Evolutionary conservation across 2,329 filamentous ascomycete species (phyloP).

Genomic region (Fusarium abutilonis): DNA sequence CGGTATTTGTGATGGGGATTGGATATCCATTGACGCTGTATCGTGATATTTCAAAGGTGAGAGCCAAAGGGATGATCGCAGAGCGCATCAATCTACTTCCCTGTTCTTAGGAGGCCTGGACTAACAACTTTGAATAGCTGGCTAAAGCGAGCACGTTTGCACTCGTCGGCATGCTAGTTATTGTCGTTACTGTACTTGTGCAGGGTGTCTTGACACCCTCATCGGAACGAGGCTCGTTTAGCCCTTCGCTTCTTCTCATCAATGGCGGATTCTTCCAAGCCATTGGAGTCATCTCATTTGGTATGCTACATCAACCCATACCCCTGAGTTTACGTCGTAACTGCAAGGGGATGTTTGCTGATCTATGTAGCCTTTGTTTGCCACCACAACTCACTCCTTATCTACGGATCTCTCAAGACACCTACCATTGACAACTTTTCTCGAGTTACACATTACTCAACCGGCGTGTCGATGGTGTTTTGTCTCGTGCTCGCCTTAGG

Average conservation of each 20-base stretch:
- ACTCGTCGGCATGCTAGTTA: slow-evolving; percentile 90
- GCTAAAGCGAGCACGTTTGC: slow-evolving; percentile 96
- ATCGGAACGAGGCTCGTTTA: slow-evolving; percentile 77
- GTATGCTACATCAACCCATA: slow-evolving; percentile 58
- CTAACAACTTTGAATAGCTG: slow-evolving; percentile 65
- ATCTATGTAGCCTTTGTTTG: slow-evolving; percentile 66
- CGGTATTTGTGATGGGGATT: slow-evolving; percentile 84
- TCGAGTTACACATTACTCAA: slow-evolving; percentile 92
- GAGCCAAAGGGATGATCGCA: slow-evolving; percentile 29
- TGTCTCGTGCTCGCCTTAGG: slow-evolving; percentile 88
- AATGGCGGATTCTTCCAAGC: slow-evolving; percentile 93
- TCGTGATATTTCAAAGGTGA: slow-evolving; percentile 94
- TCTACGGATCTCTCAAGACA: slow-evolving; percentile 93
- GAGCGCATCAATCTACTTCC: neutral
- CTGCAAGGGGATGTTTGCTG: neutral
- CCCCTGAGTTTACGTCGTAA: neutral
- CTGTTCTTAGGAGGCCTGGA: neutral
- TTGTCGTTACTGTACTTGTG: slow-evolving; percentile 85
- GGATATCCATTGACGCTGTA: slow-evolving; percentile 94
- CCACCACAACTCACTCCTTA: slow-evolving; percentile 95
- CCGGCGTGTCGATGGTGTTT: slow-evolving; percentile 87
- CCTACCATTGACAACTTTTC: slow-evolving; percentile 96
- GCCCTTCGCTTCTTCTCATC: slow-evolving; percentile 75
- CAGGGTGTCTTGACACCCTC: slow-evolving; percentile 80
- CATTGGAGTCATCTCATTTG: slow-evolving; percentile 97